Evolutionary conservation across 2,329 filamentous ascomycete species (phyloP), one percentile per base, ranked within the genome.

Genomic region (Venturia oleaginea): DNA sequence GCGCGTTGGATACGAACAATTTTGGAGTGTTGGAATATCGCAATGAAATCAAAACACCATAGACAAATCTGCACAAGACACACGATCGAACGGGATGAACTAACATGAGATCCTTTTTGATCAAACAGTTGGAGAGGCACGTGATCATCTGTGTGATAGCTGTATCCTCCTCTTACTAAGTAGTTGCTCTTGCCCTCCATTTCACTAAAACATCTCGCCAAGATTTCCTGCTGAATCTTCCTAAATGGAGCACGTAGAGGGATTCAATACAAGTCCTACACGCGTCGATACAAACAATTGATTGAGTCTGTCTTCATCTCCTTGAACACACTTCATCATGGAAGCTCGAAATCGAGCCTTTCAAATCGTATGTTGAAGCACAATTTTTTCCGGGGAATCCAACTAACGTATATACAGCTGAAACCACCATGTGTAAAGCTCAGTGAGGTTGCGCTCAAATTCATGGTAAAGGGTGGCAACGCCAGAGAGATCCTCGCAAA

Each of bases 381-480:
- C 10, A 4, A 2, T 32, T 13, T 22, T 24, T 22, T 38, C 59
- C 42, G 11, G 4, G 40, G 17, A 17, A 11, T 7, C 27, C 8
- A 17, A 55, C 43, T 64, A 6, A 63, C 19, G 40, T 11, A 4
- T 8, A 1, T n/a, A 69, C 17, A 84, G 81, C 77, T 88, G 64
- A 86, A 85, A 68, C 78, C 80, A 61, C 76, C 78, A 64, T 87
- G 85, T 69, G 81, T 87, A 40, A 78, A 81, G 55, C 77, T 87
- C 42, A 83, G 83, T 67, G 80, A 85, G 59, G 74, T 78, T 59
- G 81, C 81, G 11, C 73, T 86, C 19, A 75, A 73, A 51, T 78
- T 85, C 65, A 77, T 79, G 59, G 78, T 77, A 40, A 76, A 76
- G 42, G 77, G 79, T 64, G 73, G 71, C 19, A 76, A 77, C 27